These are phyloP conservation scores for Kuraishia piskuri DNA, from an alignment of 805 yeast genomes.

Conservation along the genomic window DNA sequence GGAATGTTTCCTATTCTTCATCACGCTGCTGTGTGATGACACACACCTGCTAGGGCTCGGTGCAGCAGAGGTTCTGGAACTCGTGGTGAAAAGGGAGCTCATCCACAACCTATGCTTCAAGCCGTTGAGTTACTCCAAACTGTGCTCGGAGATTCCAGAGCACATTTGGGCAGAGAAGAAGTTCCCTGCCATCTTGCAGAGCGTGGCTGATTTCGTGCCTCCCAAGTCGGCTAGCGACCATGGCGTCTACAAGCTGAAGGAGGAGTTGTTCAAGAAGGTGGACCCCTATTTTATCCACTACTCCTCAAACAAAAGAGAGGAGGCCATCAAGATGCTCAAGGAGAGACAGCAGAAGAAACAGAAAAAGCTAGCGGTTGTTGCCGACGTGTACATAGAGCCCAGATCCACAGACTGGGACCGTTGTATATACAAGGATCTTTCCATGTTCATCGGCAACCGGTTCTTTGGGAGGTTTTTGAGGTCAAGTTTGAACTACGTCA, in stretches of 20 bases:
- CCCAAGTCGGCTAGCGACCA: slow-evolving; percentile 50
- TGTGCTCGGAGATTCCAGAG: slow-evolving; percentile 67
- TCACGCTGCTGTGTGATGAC: slow-evolving; percentile 62
- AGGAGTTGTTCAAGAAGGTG: slow-evolving; percentile 39
- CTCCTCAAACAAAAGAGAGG: slow-evolving; percentile 72
- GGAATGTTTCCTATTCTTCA: slow-evolving; percentile 64
- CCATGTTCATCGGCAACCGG: slow-evolving; percentile 41
- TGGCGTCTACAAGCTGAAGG: slow-evolving; percentile 63
- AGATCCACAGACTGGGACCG: slow-evolving; percentile 26
- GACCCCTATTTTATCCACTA: slow-evolving; percentile 83
- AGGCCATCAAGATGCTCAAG: slow-evolving; percentile 60
- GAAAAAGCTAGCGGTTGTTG: slow-evolving; percentile 25
- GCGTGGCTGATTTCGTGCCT: slow-evolving; percentile 51
- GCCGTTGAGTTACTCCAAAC: slow-evolving; percentile 60
- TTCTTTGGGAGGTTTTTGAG: slow-evolving; percentile 47
- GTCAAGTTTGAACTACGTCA: slow-evolving; percentile 34
- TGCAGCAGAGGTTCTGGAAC: slow-evolving; percentile 39
- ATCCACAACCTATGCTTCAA: slow-evolving; percentile 77
- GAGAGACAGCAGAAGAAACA: slow-evolving; percentile 33
- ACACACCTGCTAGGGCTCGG: slow-evolving; percentile 41
- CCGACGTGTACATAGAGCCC: slow-evolving; percentile 54
- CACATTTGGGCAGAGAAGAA: slow-evolving; percentile 62
- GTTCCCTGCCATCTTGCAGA: slow-evolving; percentile 54
- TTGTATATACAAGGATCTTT: slow-evolving; percentile 34
- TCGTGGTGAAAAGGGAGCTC: slow-evolving; percentile 58